Base-by-base conservation (phyloP, 768 basidiomycete species). In the Trametes cinnabarina region DNA sequence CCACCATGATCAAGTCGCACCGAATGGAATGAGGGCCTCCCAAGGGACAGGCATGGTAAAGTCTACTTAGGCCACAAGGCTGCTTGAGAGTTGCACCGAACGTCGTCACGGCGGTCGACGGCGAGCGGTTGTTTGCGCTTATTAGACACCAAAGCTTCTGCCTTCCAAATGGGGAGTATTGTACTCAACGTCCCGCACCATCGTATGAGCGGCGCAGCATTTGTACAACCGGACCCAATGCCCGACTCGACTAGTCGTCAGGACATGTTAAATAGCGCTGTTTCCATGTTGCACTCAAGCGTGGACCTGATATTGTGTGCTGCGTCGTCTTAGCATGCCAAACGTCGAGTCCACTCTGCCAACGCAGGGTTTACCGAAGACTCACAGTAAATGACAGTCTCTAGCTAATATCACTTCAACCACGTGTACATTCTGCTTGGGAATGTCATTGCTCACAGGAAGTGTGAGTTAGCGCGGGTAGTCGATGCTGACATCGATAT, bases 11-110 rank as follows among this genome's bases (percentile, higher is more conserved):
- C 1, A 44, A 11, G 1, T 46, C 61, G 57, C 60, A 94, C 95
- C 95, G 69, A 95, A 94, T 46, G 95, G 95, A 78, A 98, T 91
- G 66, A 98, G 82, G 50, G 95, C 94, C 78, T 98, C 94, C 88
- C 91, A 98, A 65, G 94, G 95, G 66, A 97, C 88, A 55, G 95
- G 95, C 95, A 96, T 96, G 65, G 63, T 79, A 71, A 51, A 48
- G 47, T 47, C 46, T 53, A 48, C 22, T 10, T 42, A n/a, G 30
- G 51, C 51, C 35, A 17, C 23, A 37, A 22, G 28, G 51, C 47
- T 48, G 51, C 58, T 59, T 59, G 51, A 34, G 43, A 46, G 20
- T 23, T 39, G 10, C 44, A 32, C 30, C n/a, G 8, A 9, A 51
- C 40, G 49, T 46, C 34, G 48, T 37, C 47, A 30, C 47, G 53